Conservation (phyloP, 202 grass and related monocot species). For the Alloteropsis angusta region DNA sequence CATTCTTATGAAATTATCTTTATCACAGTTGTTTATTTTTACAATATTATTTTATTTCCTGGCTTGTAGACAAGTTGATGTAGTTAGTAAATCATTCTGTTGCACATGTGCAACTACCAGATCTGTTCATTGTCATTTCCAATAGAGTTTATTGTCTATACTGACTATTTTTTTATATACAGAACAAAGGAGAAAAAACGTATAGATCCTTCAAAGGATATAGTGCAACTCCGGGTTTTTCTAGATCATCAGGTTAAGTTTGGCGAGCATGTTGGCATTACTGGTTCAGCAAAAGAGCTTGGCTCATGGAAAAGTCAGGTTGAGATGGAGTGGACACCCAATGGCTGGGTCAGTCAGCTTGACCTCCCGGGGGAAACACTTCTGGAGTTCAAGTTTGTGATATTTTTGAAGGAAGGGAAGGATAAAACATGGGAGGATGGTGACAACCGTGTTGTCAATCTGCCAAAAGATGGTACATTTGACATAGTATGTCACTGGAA, state of each 20-base stretch:
- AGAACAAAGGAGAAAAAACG: conserved; percentile 51
- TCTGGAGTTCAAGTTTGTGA: conserved; percentile 81
- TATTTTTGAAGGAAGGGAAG: conserved; percentile 40
- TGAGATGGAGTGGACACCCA: conserved; percentile 57
- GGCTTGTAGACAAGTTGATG: not conserved
- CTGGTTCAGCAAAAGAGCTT: conserved; percentile 63
- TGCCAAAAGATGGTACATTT: conserved; percentile 62
- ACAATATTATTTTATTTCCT: not conserved
- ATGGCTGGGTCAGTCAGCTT: conserved; percentile 71
- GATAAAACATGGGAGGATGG: conserved; percentile 70
- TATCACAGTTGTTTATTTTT: not conserved
- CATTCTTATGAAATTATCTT: not conserved
- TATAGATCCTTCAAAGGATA: conserved; percentile 13
- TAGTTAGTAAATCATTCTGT: not conserved
- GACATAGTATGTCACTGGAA: conserved; percentile 70
- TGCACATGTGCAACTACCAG: not conserved
- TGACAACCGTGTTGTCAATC: conserved; percentile 42
- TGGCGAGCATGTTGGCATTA: conserved; percentile 73
- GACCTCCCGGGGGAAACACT: conserved; percentile 35
- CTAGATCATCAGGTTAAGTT: conserved; percentile 80
- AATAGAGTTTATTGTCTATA: not conserved
- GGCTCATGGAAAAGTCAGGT: conserved; percentile 66
- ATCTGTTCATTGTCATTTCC: conserved; percentile 2
- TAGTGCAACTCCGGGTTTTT: conserved; percentile 36
- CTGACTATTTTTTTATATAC: conserved; percentile 7